Base-by-base conservation (phyloP, 768 basidiomycete species). In the Fomitopsis pulvina region DNA sequence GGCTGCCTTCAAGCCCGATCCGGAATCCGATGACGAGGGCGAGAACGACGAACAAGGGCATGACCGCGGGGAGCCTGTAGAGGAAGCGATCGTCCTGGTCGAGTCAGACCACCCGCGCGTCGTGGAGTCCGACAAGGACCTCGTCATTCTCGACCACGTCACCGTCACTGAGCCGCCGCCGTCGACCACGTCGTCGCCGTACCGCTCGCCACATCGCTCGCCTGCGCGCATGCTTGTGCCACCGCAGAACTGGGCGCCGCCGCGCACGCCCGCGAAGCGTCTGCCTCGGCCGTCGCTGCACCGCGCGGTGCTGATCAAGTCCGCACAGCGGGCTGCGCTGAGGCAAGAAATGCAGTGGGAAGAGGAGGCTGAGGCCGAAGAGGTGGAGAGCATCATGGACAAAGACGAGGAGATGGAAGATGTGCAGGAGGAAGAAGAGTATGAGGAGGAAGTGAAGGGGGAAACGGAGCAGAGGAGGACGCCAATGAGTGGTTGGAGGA, bases 81-180 rank as follows among this genome's bases (percentile, higher is more conserved):
- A 74, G 3, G 61, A 62, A 16, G 62, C 66, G n/a, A 65, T 66
- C 34, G 68, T 84, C 1, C 71, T 87, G 3, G 85, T 85, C 0
- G 79, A 86, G 28, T 81, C 81, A 20, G 71, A 83, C 48, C 68
- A 79, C 55, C 84, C 85, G 3, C 75, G 77, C 14, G 83, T 87
- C 6, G 75, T 86, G 0, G 78, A 86, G 56, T 84, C 85, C 50
- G 85, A 80, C 27, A 72, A 70, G 45, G 86, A 65, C 53, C 76
- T 87, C 29, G 75, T 87, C 38, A 85, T 88, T 49, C 67, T 87
- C 16, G 86, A 88, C 60, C 78, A 82, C 47, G 75, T 85, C n/a
- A 74, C 77, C 62, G 60, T 61, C 0, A 56, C 51, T 8, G 60
- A 55, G 24, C 58, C 58, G 9, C 50, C 48, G 16, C 43, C 49